Evolutionary conservation across 176 grass and related monocot species (phyloP), one percentile per base, ranked within the genome.

Genomic region (Aegilops longissima): DNA sequence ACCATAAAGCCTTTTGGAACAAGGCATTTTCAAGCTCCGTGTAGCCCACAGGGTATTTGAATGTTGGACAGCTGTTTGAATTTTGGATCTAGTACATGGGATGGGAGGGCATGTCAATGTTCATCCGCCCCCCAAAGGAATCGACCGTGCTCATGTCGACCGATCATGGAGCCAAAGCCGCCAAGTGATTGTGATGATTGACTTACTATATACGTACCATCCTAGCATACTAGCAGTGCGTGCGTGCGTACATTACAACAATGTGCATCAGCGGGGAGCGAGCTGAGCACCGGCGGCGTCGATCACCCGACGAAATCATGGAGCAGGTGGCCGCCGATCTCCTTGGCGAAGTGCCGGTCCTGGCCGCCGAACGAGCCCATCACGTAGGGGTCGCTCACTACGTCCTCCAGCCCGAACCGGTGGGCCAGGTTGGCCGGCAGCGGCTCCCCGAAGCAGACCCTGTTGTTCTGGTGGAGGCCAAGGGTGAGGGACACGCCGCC

Each of bases 231-330:
- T 86, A 87, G 38, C 79, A 87, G 40, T 42, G 40, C 42, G 42
- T 44, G 42, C 54, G 54, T 20, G 80, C 84, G 82, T 83, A 87
- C 84, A 89, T 76, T 82, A 88, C 38, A 44, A 88, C 38, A 34
- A 56, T 56, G 76, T 56, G 70, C 34, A 58, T 52, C 84, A 66
- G 18, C 40, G 5, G 14, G 49, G 49, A 16, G 49, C 49, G 13
- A 30, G 66, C 58, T 10, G 10, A 49, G 20, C 69, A 40, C 16
- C 51, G 58, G 42, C 20, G 44, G 16, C 24, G 58, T 3, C 29
- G 23, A 81, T 94, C 85, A 93, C 56, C 94, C 97, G 80, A 97
- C 94, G 85, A 97, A 98, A 88, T 99, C 97, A 79, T 92, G 97
- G 29, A 99, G 90, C 78, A 99, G 78, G 88, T 93, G 97, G 27